These are phyloP conservation scores for Triadica sebifera DNA, from an alignment of 345 rosid species.

Conservation along the genomic window DNA sequence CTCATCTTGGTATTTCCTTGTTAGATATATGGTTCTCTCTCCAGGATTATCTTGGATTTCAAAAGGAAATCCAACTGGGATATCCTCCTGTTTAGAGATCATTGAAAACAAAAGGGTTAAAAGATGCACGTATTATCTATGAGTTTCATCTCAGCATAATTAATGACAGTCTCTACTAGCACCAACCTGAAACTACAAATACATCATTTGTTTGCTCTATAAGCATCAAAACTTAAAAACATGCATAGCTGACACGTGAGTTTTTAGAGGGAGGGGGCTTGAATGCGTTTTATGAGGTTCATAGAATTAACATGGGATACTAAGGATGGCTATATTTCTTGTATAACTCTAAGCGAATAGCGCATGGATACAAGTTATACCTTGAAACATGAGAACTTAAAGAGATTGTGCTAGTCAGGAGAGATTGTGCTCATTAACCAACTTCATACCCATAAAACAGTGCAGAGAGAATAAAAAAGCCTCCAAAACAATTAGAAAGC, in stretches of 20 bases:
- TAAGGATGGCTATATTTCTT: too few species aligned
- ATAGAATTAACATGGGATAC: too few species aligned
- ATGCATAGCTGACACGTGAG: background rate
- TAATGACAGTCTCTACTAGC: background rate
- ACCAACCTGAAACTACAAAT: background rate
- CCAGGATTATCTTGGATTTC: constrained; percentile 53
- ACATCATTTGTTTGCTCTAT: background rate
- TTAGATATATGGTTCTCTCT: constrained; percentile 46
- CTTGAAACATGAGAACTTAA: too few species aligned
- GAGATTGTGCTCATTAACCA: too few species aligned
- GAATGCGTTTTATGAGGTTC: too few species aligned
- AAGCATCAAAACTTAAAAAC: background rate
- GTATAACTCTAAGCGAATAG: too few species aligned
- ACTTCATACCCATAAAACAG: too few species aligned
- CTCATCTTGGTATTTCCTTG: constrained; percentile 46
- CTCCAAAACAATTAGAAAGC: too few species aligned
- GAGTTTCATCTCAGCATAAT: too few species aligned
- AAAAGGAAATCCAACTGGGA: constrained; percentile 55
- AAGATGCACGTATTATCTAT: background rate
- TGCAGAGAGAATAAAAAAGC: too few species aligned
- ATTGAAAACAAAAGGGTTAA: background rate
- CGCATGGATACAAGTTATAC: too few species aligned
- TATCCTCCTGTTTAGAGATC: constrained; percentile 20
- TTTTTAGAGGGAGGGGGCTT: background rate
- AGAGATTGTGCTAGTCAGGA: too few species aligned